Evolutionary conservation across 176 grass and related monocot genomes (phyloP).

Genomic region (Aechmea fasciata): DNA sequence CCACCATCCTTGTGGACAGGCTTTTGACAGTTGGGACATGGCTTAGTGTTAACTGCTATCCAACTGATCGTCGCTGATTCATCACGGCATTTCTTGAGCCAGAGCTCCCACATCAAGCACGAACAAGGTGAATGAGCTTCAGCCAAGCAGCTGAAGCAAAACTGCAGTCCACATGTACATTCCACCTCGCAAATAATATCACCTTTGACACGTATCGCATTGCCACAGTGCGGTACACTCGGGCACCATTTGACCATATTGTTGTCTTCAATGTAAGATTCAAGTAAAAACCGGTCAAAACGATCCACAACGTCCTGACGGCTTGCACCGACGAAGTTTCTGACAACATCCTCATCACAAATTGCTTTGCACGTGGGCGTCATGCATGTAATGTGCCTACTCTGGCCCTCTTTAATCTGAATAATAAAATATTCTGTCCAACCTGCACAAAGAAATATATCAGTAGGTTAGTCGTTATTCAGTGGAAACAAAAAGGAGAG

Average conservation of each 20-base stretch:
- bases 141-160: conserved; percentile 80
- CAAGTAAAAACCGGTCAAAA: conserved; percentile 68
- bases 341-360: conserved; percentile 63
- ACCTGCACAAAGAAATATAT: conserved; percentile 27
- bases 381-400: conserved; percentile 68
- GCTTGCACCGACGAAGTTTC: conserved; percentile 53
- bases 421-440: conserved; percentile 85
- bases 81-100: conserved; percentile 67
- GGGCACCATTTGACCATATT: conserved; percentile 90
- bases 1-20: conserved; percentile 83
- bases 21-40: conserved; percentile 83
- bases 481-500: not conserved
- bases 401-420: conserved; percentile 81
- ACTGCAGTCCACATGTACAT: conserved; percentile 72
- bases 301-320: conserved; percentile 52
- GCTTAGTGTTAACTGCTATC: conserved; percentile 84
- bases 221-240: conserved; percentile 72
- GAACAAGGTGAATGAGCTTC: conserved; percentile 81
- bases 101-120: conserved; percentile 69
- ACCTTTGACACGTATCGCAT: conserved; percentile 74
- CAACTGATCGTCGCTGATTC: conserved; percentile 80
- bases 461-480: conserved; percentile 22
- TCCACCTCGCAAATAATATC: conserved; percentile 77
- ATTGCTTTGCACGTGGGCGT: conserved; percentile 62
- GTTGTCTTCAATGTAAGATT: conserved; percentile 92